Evolutionary conservation across 179 eudicot species (phyloP).

Genomic region (Heliamphora pulchella): DNA sequence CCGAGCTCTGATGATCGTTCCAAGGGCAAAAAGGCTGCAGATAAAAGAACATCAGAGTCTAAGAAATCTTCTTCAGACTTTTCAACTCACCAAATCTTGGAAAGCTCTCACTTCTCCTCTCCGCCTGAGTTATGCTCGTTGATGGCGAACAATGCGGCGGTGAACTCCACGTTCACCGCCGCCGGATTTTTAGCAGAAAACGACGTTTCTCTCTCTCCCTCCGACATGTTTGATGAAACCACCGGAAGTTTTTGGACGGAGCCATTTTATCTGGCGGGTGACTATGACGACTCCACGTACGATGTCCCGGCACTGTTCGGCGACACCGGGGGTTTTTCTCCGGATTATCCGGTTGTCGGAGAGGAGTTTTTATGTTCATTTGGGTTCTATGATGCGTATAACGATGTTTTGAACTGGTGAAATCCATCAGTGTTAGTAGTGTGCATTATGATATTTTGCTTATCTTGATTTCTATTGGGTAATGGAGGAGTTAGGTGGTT

Average conservation of each 20-base stretch:
- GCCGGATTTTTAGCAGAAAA: neutral
- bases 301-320: neutral
- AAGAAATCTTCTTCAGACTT: neutral
- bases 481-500: too few species aligned
- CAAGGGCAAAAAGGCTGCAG: neutral
- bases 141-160: neutral
- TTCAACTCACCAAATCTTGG: constrained; percentile 8
- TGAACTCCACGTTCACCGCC: neutral
- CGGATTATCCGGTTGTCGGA: neutral
- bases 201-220: neutral
- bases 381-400: neutral
- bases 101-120: constrained; percentile 14
- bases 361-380: neutral
- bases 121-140: neutral
- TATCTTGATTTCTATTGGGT: too few species aligned
- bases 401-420: constrained; percentile 4
- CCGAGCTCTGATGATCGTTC: neutral
- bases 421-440: neutral
- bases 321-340: neutral
- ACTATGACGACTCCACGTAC: neutral
- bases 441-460: too few species aligned
- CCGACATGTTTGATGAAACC: neutral
- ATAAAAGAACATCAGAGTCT: neutral
- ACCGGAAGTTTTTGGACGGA: constrained; percentile 10
- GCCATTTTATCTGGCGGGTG: constrained; percentile 14